Evolutionary conservation across 2,329 filamentous ascomycete genomes (phyloP).

Genomic region (Macrophomina pseudophaseolina): DNA sequence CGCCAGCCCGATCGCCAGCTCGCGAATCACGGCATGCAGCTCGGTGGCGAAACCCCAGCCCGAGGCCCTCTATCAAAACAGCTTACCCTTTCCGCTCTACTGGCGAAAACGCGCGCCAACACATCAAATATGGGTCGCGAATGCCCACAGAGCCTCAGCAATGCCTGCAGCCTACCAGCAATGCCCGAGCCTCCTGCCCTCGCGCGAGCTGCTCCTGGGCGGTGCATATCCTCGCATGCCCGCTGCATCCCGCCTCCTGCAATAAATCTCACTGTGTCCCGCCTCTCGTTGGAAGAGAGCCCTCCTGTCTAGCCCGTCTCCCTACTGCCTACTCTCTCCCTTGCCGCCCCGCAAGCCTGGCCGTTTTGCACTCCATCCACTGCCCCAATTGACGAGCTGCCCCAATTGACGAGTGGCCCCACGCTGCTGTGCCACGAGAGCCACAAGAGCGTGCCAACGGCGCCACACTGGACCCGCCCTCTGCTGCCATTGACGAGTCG

Average conservation of each 20-base stretch:
- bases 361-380: not conserved
- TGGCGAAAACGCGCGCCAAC: constrained; percentile 87
- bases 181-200: constrained; percentile 16
- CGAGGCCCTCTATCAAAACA: constrained; percentile 24
- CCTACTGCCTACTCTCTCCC: constrained; percentile 1
- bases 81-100: constrained; percentile 57
- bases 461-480: constrained; percentile 11
- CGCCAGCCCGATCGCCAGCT: constrained; percentile 8
- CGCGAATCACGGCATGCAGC: constrained; percentile 23
- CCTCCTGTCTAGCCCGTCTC: constrained; percentile 8
- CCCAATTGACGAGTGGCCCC: constrained; percentile 38
- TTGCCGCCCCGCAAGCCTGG: constrained; percentile 2
- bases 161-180: constrained; percentile 8
- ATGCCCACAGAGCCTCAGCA: constrained; percentile 45
- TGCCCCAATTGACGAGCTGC: constrained; percentile 27
- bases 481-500: constrained; percentile 22
- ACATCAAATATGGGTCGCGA: constrained; percentile 70
- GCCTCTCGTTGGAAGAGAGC: constrained; percentile 27
- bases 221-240: constrained; percentile 41
- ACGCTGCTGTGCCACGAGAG: constrained; percentile 15
- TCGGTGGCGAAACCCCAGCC: constrained; percentile 19
- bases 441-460: constrained; percentile 10
- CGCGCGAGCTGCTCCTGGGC: not conserved
- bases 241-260: constrained; percentile 44
- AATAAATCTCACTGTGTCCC: constrained; percentile 49